Evolutionary conservation across 2,329 filamentous ascomycete species (phyloP).

Genomic region (Fusarium nematophilum): DNA sequence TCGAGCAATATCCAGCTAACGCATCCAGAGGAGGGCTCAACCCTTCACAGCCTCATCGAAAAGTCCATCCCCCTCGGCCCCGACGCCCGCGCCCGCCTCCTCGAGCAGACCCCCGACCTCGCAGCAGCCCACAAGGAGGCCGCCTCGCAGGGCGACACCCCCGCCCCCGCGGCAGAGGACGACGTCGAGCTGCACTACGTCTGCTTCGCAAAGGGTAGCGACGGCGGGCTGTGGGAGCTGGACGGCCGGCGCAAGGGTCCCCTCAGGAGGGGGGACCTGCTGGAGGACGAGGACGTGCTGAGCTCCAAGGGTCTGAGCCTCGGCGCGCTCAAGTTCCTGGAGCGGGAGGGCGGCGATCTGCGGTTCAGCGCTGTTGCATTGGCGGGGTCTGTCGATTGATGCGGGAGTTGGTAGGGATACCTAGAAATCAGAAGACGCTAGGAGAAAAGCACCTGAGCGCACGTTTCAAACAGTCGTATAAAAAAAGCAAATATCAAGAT

Average conservation of each 20-base stretch:
- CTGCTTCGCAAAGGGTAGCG: constrained; percentile 83
- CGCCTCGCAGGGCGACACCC: constrained; percentile 81
- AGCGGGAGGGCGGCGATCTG: constrained; percentile 66
- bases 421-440: no score
- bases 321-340: constrained; percentile 70
- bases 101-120: constrained; percentile 81
- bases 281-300: constrained; percentile 74
- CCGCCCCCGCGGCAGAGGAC: constrained; percentile 80
- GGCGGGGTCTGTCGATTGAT: constrained; percentile 64
- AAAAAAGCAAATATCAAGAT: no score
- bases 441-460: no score
- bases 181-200: constrained; percentile 96
- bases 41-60: constrained; percentile 73
- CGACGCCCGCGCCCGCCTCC: constrained; percentile 72
- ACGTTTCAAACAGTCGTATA: no score
- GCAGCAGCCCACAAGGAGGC: constrained; percentile 83
- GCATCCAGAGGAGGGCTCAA: constrained; percentile 58
- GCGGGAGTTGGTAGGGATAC: no score
- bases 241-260: constrained; percentile 70
- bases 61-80: constrained; percentile 78
- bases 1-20: constrained; percentile 5
- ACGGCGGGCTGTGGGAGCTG: constrained; percentile 72
- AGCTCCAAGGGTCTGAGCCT: constrained; percentile 79
- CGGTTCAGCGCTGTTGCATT: constrained; percentile 69
- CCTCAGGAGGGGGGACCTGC: constrained; percentile 65